phyloP scores from a whole-genome alignment of 176 grass and related monocot species.

The Hordeum marinum region DNA sequence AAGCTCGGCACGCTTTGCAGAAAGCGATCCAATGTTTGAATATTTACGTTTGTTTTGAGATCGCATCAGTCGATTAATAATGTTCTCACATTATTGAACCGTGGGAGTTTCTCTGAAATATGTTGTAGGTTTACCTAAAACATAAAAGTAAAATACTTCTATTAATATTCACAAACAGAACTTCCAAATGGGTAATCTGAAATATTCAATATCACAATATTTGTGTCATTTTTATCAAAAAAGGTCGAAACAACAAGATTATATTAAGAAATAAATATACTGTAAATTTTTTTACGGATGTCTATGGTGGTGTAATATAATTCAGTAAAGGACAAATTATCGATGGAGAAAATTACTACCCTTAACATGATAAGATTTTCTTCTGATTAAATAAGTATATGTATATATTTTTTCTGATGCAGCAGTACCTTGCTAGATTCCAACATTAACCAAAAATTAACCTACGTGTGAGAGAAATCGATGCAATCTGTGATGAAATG shows the following conservation, averaged over 20 bases:
- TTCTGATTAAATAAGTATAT: background rate
- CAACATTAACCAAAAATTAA: background rate
- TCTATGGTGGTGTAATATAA: no score
- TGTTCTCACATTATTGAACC: background rate
- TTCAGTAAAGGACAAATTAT: background rate
- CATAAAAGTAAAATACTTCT: background rate
- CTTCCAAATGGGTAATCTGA: background rate
- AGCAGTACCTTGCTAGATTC: background rate
- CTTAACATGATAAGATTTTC: background rate
- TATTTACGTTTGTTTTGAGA: background rate
- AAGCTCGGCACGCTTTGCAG: background rate
- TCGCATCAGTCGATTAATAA: background rate
- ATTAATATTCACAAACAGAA: no score
- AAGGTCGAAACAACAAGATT: background rate
- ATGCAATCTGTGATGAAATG: background rate
- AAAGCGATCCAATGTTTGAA: background rate
- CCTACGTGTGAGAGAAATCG: background rate
- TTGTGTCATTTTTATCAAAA: background rate
- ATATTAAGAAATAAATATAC: background rate
- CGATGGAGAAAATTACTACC: background rate
- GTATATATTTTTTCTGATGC: background rate
- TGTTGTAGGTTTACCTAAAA: background rate
- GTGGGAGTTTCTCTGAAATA: background rate
- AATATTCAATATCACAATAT: background rate
- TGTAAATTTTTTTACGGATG: no score